Base-by-base conservation (phyloP, 805 yeast genomes). In the Spathaspora gorwiae region DNA sequence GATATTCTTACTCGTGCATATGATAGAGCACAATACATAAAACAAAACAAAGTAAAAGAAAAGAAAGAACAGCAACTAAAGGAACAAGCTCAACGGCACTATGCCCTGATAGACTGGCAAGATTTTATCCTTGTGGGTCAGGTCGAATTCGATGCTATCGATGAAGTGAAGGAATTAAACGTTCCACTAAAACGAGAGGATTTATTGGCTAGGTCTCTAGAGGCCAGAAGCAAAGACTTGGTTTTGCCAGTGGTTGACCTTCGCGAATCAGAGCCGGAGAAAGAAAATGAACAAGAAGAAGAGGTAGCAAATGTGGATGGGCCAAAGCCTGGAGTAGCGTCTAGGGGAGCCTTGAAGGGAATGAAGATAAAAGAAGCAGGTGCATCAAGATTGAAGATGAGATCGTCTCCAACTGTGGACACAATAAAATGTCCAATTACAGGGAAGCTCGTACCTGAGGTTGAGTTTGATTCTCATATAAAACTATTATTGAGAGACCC, bases 101-200 rank as follows among this genome's bases (percentile, higher is more conserved):
- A 75, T 64, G 88, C 90, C 0, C 77, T 85, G 8, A 82, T 89
- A 19, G 90, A 90, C 64, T 92, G 99, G 99, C 82, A 83, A 45
- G 87, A 86, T 50, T 92, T 90, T 57, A 71, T 75, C 2, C 71
- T 87, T 13, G 84, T 87, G 7, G 88, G 82, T 41, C 80, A 83
- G 2, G 71, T 90, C 11, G 80, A 75, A 40, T 84, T 89, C 52
- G 78, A 79, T 12, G 81, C 79, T 2, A 62, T 78, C 6, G 90
- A 83, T 59, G 71, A 74, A 47, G 78, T 75, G 9, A 73, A 79
- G 5, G 84, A 80, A 42, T 64, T 83, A 42, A 72, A 78, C 0
- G 54, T 58, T 8, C 87, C 95, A 0, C 58, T 84, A 42, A 67
- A 73, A 3, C 65, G 83, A 39, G 73, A 79, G 7, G 84, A 83